Percentiles rank a stretch among this genome's conserved stretches.
phyloP scores from a whole-genome alignment of 2,329 filamentous ascomycete species.

The Leptographium galeiforme region DNA sequence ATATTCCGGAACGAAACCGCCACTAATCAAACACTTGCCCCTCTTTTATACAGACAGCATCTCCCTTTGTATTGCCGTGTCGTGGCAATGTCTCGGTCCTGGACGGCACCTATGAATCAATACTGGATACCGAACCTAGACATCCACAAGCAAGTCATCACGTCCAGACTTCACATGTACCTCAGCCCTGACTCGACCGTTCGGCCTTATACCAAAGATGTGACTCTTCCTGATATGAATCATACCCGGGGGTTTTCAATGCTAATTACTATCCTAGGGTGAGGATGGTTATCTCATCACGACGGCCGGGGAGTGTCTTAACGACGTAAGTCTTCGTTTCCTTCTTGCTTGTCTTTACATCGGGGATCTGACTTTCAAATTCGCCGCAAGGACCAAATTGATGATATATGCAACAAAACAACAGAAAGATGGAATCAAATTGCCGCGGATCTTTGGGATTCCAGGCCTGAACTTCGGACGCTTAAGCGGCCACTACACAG shows the following conservation, averaged over 20 bases:
- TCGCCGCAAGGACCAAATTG: constrained; percentile 38
- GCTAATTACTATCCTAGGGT: constrained; percentile 29
- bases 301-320: constrained; percentile 20
- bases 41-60: too few relatives aligned
- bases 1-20: too few relatives aligned
- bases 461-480: not conserved
- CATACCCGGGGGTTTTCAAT: constrained; percentile 1
- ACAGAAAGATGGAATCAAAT: constrained; percentile 46
- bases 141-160: constrained; percentile 48
- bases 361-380: not conserved
- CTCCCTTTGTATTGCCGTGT: too few relatives aligned
- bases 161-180: constrained; percentile 42
- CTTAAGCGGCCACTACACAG: constrained; percentile 45
- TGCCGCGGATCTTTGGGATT: constrained; percentile 26
- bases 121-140: constrained; percentile 49
- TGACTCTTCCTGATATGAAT: constrained; percentile 15
- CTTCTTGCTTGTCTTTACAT: too few relatives aligned
- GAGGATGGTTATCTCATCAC: constrained; percentile 46
- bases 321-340: too few relatives aligned
- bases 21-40: too few relatives aligned
- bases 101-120: constrained; percentile 32
- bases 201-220: constrained; percentile 41
- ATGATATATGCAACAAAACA: constrained; percentile 47
- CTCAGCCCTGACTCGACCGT: constrained; percentile 45
- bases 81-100: constrained; percentile 17